A percentile compares a stretch with the other conserved stretches of the same genome.
phyloP scores from a whole-genome alignment of 2,329 filamentous ascomycete genomes.

The Tympanopsis confertula region DNA sequence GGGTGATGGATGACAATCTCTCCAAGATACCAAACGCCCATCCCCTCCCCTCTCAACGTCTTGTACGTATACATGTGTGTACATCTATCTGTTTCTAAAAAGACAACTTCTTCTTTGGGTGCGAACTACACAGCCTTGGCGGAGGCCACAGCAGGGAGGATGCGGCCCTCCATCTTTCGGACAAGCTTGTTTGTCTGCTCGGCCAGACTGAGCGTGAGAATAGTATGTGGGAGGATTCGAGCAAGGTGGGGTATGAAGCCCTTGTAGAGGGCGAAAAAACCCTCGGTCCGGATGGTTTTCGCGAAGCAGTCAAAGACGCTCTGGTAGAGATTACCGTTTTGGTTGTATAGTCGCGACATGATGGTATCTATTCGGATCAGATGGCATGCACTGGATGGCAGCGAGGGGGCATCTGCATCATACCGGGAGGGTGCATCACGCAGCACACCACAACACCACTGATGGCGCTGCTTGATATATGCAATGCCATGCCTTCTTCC shows the following conservation, averaged over 20 bases:
- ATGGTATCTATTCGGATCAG: conserved; percentile 59
- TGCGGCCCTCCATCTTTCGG: conserved; percentile 57
- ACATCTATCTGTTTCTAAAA: neutral
- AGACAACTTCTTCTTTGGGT: neutral
- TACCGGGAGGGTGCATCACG: conserved; percentile 93
- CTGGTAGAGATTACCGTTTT: conserved; percentile 92
- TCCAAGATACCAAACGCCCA: conserved; percentile 7
- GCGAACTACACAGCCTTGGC: conserved; percentile 8
- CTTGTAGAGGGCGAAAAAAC: conserved; percentile 89
- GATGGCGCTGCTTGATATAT: conserved; percentile 75
- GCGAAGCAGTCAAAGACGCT: conserved; percentile 84
- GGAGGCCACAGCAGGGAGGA: conserved; percentile 31
- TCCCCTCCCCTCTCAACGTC: neutral
- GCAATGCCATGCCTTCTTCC: conserved; percentile 79
- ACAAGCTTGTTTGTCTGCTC: conserved; percentile 96
- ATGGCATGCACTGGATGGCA: neutral
- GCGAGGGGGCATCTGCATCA: conserved; percentile 12
- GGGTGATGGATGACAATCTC: conserved; percentile 22
- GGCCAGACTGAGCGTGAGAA: conserved; percentile 81
- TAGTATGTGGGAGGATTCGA: conserved; percentile 87
- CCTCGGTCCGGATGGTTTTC: conserved; percentile 86
- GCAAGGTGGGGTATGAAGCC: conserved; percentile 92
- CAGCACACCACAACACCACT: conserved; percentile 95
- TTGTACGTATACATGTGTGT: neutral
- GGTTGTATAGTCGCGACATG: conserved; percentile 98